phyloP scores from a whole-genome alignment of 768 basidiomycete species.

The Polyporus arcularius region DNA sequence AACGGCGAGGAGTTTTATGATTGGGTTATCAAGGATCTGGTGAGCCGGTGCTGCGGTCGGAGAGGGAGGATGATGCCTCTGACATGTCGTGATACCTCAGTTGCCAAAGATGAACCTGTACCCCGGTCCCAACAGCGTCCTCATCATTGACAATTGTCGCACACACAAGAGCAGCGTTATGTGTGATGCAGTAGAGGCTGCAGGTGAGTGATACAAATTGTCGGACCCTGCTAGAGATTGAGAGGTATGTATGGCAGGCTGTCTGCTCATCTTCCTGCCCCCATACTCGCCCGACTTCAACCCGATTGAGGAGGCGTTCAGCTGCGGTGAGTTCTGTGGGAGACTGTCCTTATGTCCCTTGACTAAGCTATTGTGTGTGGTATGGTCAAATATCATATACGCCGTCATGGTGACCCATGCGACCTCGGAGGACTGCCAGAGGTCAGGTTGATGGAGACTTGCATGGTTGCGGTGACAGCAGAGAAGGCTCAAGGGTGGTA shows the following conservation, averaged over 20 bases:
- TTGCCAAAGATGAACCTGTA: slow-evolving; percentile 24
- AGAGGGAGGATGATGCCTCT: neutral
- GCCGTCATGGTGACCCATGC: neutral
- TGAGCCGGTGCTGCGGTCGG: slow-evolving; percentile 26
- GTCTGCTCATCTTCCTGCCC: slow-evolving; percentile 30
- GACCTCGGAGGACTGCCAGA: slow-evolving; percentile 11
- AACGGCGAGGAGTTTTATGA: slow-evolving; percentile 32
- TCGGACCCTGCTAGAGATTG: neutral
- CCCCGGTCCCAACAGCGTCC: slow-evolving; percentile 21
- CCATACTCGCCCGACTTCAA: slow-evolving; percentile 41
- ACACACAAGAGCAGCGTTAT: slow-evolving; percentile 31
- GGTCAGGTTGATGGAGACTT: slow-evolving; percentile 25
- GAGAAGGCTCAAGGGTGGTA: slow-evolving; percentile 33
- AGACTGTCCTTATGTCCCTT: no score
- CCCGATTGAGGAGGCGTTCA: slow-evolving; percentile 36
- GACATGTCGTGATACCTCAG: slow-evolving; percentile 1
- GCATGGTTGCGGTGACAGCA: slow-evolving; percentile 24
- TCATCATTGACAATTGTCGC: slow-evolving; percentile 31
- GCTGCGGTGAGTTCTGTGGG: slow-evolving; percentile 19
- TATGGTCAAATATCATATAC: neutral
- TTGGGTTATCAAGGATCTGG: slow-evolving; percentile 25
- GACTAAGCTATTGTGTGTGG: no score
- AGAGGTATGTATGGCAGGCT: slow-evolving; percentile 15
- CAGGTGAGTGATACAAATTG: neutral
- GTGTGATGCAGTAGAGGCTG: slow-evolving; percentile 25